Base-by-base conservation (phyloP, 2,329 filamentous ascomycete genomes). In the Paraconiothyrium sp. region DNA sequence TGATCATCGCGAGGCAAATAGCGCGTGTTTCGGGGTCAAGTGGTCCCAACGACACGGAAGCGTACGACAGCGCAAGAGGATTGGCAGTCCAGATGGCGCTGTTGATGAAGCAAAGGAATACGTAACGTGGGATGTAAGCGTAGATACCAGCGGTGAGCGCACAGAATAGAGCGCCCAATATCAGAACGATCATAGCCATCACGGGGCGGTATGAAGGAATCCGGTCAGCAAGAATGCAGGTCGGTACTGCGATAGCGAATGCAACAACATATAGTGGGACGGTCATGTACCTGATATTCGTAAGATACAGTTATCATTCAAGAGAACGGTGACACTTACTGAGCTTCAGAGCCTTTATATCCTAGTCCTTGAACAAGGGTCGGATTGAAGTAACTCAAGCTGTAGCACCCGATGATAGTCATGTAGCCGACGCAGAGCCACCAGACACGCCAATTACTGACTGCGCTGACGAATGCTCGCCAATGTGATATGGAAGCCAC, bases 371-470 rank as follows among this genome's bases (percentile, higher is more conserved):
- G 56, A 9, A 70, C 67, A 4, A 72, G 60, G 1, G 67, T 66
- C 4, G 68, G 68, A 35, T 70, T 71, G 61, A 71, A 70, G 55
- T 71, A 72, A 34, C 60, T 64, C 44, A 72, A 47, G 37, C 64
- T 67, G 56, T 71, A 72, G 61, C 68, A 71, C n/a, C 67, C 68
- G 37, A 71, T 70, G 51, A 72, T 72, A 3, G 67, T 71, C 70
- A 71, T 71, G 57, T 71, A 72, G 7, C 70, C 68, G 13, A 62
- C 49, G 48, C 68, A 70, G 0, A 72, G 60, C 4, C 71, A 54
- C 68, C 68, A 71, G 3, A 70, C 59, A 34, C 67, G 67, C 70
- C 67, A 71, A 35, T 72, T 71, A 20, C 47, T 61, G 27, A 71
- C 57, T 7, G 70, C 66, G 43, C 68, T 59, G 24, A 68, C 54